Conservation (phyloP, 257 asterid genomes). For the Pogostemon cablin region DNA sequence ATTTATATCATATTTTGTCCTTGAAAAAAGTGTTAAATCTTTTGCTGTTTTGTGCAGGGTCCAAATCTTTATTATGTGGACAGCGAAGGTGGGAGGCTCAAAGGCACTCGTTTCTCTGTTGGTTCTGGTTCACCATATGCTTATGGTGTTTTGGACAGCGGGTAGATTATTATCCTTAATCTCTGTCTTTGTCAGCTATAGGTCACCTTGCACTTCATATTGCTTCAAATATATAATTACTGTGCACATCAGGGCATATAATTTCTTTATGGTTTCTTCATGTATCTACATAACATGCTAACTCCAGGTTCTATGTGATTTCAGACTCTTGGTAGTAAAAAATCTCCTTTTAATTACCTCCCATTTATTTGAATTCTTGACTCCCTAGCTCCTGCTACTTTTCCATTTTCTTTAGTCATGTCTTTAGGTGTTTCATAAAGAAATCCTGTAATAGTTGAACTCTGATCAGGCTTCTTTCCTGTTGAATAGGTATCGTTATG, state of each 20-base stretch:
- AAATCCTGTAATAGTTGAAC: neutral
- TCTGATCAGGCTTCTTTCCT: neutral
- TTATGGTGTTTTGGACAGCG: slow-evolving; percentile 89
- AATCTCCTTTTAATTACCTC: neutral
- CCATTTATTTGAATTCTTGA: neutral
- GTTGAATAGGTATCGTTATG: slow-evolving; percentile 11
- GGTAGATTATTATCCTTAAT: slow-evolving; percentile 51
- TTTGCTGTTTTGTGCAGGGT: slow-evolving; percentile 58
- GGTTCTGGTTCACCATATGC: slow-evolving; percentile 99
- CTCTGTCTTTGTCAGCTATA: neutral
- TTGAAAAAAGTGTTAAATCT: neutral
- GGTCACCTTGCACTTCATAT: slow-evolving; percentile 7
- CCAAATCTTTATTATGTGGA: slow-evolving; percentile 94
- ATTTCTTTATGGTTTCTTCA: neutral
- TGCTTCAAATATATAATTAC: neutral
- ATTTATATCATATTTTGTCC: slow-evolving; percentile 1
- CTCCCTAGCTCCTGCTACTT: neutral
- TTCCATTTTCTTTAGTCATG: neutral
- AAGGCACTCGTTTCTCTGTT: slow-evolving; percentile 92
- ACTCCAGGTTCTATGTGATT: neutral
- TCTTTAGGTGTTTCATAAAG: neutral
- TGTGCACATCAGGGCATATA: neutral
- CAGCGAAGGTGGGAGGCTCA: slow-evolving; percentile 97
- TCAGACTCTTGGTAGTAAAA: neutral
- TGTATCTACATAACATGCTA: neutral